These are phyloP conservation scores for Auxenochlorella pyrenoidosa DNA, from an alignment of 139 green algal species.

Conservation along the genomic window DNA sequence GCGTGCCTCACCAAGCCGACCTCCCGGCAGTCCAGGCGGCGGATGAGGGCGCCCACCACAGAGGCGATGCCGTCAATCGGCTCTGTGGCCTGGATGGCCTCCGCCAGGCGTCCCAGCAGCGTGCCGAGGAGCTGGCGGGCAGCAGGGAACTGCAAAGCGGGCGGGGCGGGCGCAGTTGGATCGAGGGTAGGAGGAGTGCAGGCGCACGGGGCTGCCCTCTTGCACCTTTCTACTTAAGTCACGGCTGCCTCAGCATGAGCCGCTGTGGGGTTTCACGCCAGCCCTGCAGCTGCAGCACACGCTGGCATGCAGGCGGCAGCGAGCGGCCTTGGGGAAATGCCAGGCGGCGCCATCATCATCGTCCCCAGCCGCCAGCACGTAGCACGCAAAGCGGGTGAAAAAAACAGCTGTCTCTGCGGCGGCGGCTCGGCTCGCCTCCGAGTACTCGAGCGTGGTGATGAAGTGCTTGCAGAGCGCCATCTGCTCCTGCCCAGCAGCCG, in stretches of 20 bases:
- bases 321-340: too few species aligned
- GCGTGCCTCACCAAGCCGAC: background rate
- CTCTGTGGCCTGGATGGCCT: background rate
- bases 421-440: conserved; percentile 47
- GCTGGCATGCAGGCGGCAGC: too few species aligned
- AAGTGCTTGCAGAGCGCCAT: conserved; percentile 31
- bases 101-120: conserved; percentile 40
- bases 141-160: conserved; percentile 13
- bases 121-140: conserved; percentile 35
- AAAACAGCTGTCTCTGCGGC: too few species aligned
- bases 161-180: background rate
- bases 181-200: too few species aligned
- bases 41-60: conserved; percentile 57
- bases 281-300: too few species aligned
- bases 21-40: conserved; percentile 52
- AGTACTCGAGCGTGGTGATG: conserved; percentile 12
- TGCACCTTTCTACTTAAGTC: too few species aligned
- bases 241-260: too few species aligned
- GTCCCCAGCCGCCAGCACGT: too few species aligned
- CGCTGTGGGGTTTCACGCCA: too few species aligned
- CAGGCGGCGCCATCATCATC: too few species aligned
- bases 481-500: conserved; percentile 12
- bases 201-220: too few species aligned
- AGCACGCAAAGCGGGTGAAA: too few species aligned
- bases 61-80: background rate